Base-by-base conservation (phyloP, 352 stramenopile species). In the Pythium aquatile region DNA sequence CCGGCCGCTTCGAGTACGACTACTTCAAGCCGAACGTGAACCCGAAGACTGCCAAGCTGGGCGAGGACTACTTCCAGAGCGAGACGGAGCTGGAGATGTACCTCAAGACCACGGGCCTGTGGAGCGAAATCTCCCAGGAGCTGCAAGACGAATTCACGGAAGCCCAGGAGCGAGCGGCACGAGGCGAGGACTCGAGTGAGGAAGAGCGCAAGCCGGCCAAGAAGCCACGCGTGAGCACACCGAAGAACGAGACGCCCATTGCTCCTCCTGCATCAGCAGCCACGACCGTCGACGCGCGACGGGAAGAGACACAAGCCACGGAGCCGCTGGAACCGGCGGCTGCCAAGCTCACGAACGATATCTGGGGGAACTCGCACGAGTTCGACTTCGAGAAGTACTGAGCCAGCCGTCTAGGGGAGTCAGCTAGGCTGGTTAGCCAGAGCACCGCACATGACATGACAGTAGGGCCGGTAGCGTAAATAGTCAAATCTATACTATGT, bases 1-100 rank as follows among this genome's bases (percentile, higher is more conserved):
- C 84, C 24, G 84, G 84, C 1, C 78, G 82, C 0, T 93, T 93
- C 59, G 84, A 93, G 70, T 93, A 93, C 60, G 81, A 92, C 65
- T 92, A 93, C 80, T 93, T 90, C 63, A 93, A 90, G 56, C 81
- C 84, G 3, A 75, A 73, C 35, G 58, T 78, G 30, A 88, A 78
- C 52, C 63, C 69, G 3, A 90, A 83, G 65, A 75, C 66, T 10
- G 77, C 74, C 1, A 65, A 66, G 42, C 66, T 83, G 20, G 81
- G 81, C 39, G 84, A 90, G 59, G 84, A 93, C 70, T 88, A 86
- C 59, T 93, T 93, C 59, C 81, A 93, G 70, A 91, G 81, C 66
- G 46, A 71, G 11, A 70, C 76, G 5, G 81, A 83, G 49, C 72
- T 93, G 14, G 81, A 93, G 62, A 74, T 77, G 24, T 82, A 93